phyloP scores from a whole-genome alignment of 768 basidiomycete genomes.

The Phylloporus rhodoxanthus region DNA sequence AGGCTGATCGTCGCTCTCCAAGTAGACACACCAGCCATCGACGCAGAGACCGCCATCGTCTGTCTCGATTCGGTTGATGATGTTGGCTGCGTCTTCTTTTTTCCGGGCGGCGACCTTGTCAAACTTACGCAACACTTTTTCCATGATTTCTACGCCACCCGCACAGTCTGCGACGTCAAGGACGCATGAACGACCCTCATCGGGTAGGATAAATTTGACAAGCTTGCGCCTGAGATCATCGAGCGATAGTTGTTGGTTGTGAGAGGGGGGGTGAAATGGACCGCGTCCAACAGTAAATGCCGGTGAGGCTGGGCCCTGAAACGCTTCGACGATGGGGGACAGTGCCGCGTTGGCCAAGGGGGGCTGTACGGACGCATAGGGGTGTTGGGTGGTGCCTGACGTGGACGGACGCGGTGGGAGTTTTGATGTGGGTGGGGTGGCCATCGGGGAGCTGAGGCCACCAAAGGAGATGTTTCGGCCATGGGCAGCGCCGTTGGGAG shows the following conservation, averaged over 20 bases:
- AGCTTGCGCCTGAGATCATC: constrained; percentile 79
- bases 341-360: constrained; percentile 39
- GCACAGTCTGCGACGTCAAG: constrained; percentile 78
- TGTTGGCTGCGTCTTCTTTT: constrained; percentile 39
- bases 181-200: constrained; percentile 70
- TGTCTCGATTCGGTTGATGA: constrained; percentile 52
- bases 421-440: constrained; percentile 34
- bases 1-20: constrained; percentile 53
- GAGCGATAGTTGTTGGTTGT: constrained; percentile 45
- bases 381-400: constrained; percentile 43
- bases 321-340: constrained; percentile 71
- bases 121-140: constrained; percentile 86
- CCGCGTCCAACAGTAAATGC: constrained; percentile 56
- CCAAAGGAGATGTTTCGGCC: constrained; percentile 47
- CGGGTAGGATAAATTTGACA: constrained; percentile 83
- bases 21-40: constrained; percentile 85
- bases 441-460: constrained; percentile 38
- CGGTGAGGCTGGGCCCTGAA: constrained; percentile 41
- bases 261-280: constrained; percentile 46
- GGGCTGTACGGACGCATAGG: constrained; percentile 54
- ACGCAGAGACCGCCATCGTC: constrained; percentile 74
- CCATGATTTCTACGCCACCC: constrained; percentile 81
- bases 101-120: constrained; percentile 51
- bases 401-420: constrained; percentile 41
- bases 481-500: constrained; percentile 43